phyloP scores from a whole-genome alignment of 1,284 basidiomycete genomes.

The Sporisorium iseilematis-ciliati region DNA sequence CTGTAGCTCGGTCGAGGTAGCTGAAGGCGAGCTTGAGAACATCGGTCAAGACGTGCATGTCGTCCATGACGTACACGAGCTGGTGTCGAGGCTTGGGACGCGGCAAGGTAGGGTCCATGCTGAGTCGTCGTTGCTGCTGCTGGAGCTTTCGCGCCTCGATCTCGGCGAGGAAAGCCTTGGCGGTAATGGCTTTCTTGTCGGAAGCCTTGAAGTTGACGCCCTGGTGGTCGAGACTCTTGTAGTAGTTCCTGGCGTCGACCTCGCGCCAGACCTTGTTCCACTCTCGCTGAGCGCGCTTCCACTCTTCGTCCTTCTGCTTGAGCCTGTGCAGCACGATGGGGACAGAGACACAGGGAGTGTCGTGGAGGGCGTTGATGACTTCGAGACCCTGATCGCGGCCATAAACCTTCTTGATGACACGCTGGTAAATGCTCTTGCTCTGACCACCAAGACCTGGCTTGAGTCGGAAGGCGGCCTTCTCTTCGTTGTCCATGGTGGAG shows the following conservation, averaged over 20 bases:
- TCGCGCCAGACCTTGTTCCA: conserved; percentile 98
- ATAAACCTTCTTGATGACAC: conserved; percentile 95
- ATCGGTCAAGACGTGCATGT: conserved; percentile 86
- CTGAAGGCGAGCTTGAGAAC: conserved; percentile 88
- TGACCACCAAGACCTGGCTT: conserved; percentile 89
- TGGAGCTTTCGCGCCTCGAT: conserved; percentile 83
- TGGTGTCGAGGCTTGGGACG: conserved; percentile 73
- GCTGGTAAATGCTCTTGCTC: conserved; percentile 89
- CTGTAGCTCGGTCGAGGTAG: conserved; percentile 82
- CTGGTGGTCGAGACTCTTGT: conserved; percentile 95
- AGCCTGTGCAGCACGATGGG: conserved; percentile 91
- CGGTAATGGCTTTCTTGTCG: conserved; percentile 95
- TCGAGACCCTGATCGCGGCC: conserved; percentile 85
- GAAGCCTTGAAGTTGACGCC: conserved; percentile 93
- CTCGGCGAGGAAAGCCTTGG: conserved; percentile 88
- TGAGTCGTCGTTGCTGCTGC: conserved; percentile 74
- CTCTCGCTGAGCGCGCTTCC: conserved; percentile 92
- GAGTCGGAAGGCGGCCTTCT: conserved; percentile 84
- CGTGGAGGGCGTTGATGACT: conserved; percentile 90
- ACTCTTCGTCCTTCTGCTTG: conserved; percentile 96
- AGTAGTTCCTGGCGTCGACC: conserved; percentile 90
- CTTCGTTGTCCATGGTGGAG: conserved; percentile 88
- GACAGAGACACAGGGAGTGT: conserved; percentile 88
- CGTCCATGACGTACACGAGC: conserved; percentile 82
- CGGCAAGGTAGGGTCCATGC: conserved; percentile 60